Evolutionary conservation across 352 stramenopile genomes (phyloP), one percentile per base, ranked within the genome.

Genomic region (Globisporangium takayamanum): DNA sequence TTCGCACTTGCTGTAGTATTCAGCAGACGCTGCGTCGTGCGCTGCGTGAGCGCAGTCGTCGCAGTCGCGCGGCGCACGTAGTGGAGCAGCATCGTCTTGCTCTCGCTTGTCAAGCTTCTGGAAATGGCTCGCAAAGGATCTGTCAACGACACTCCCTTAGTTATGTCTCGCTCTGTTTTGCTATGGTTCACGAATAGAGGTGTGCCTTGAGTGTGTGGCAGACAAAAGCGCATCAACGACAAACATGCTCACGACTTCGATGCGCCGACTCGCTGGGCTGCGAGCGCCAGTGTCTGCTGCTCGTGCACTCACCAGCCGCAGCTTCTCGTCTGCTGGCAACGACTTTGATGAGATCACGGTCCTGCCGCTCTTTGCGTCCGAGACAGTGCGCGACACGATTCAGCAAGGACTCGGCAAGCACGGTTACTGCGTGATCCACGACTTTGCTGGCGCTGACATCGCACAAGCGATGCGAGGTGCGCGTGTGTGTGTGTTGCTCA

Each of bases 391-490:
- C 44, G 63, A 75, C 51, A 57, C 51, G 14, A 76, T 82, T 60
- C 58, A 72, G 46, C 57, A 75, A 37, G 70, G 70, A 5, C 69
- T 82, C 26, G 62, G 66, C 30, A 51, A 63, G 48, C 61, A 82
- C 14, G 73, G 73, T 41, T 82, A 70, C 50, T 74, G 67, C 55
- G 65, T 82, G 39, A 61, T 82, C 53, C 47, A 69, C 4, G 58
- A 56, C 57, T 82, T 82, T 51, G 73, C 73, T 11, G 72, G 68
- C 47, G 62, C 62, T 28, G 63, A 75, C 37, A 56, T 79, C 15
- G 70, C 70, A 30, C 60, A 61, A 7, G 61, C 66, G 44, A 82
- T 82, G 73, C 73, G 73, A 37, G 63, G 67, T 74, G 46, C 37
- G 66, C 4, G 25, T 18, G 7, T 10, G 7, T 26, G 26, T 44